phyloP scores from a whole-genome alignment of 2,329 filamentous ascomycete species.

The Aaosphaeria pasadenensis region DNA sequence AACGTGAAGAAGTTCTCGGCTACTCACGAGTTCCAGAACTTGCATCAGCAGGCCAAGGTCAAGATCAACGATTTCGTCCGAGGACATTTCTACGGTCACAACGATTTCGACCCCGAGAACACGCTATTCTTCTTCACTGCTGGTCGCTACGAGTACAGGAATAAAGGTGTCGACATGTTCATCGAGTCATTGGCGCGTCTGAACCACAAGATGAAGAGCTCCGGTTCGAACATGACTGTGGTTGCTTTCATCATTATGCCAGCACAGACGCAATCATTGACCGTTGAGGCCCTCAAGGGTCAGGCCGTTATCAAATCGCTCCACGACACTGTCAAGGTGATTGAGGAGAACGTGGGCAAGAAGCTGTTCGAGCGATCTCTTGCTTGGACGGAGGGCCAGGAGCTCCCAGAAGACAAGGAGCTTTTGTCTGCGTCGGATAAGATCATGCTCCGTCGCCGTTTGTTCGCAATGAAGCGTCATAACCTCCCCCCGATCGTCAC shows the following conservation, averaged over 20 bases:
- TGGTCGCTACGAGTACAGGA: constrained; percentile 94
- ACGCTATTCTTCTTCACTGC: constrained; percentile 98
- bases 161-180: constrained; percentile 99
- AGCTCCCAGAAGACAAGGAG: constrained; percentile 94
- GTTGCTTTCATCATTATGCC: constrained; percentile 99
- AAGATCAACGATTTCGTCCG: constrained; percentile 98
- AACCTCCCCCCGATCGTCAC: constrained; percentile 92
- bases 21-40: constrained; percentile 97
- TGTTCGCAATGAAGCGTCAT: constrained; percentile 96
- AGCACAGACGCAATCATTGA: constrained; percentile 89
- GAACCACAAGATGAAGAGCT: constrained; percentile 85
- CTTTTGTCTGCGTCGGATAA: constrained; percentile 89
- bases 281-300: constrained; percentile 92
- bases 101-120: constrained; percentile 94
- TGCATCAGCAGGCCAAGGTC: constrained; percentile 94
- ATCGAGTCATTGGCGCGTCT: constrained; percentile 92
- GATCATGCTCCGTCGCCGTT: constrained; percentile 81
- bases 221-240: constrained; percentile 86
- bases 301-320: constrained; percentile 97
- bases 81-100: constrained; percentile 97
- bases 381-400: constrained; percentile 91
- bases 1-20: constrained; percentile 99
- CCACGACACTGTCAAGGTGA: constrained; percentile 86
- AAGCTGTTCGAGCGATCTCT: constrained; percentile 93
- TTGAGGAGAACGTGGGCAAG: constrained; percentile 88